A percentile compares a stretch with the other conserved stretches of the same genome.
phyloP scores from a whole-genome alignment of 495 filamentous ascomycete species.

The Pyronema domesticum region DNA sequence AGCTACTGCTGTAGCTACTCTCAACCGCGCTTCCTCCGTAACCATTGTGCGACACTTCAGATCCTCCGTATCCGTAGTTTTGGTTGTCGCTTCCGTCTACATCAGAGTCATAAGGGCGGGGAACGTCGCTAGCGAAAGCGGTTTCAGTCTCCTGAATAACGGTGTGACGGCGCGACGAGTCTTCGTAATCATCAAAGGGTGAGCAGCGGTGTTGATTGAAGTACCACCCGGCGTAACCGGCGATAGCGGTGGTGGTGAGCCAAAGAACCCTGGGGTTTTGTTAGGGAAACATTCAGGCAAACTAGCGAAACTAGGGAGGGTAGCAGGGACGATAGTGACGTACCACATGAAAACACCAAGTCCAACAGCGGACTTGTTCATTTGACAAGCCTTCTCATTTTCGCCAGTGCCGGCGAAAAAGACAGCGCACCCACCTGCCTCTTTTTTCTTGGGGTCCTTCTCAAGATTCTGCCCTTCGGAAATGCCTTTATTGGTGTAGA shows the following conservation, averaged over 20 bases:
- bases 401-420: constrained; percentile 19
- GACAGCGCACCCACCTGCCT: constrained; percentile 15
- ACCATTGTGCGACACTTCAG: background rate
- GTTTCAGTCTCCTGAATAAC: constrained; percentile 24
- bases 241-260: constrained; percentile 50
- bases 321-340: constrained; percentile 17
- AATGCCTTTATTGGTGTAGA: constrained; percentile 37
- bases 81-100: constrained; percentile 10
- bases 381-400: constrained; percentile 35
- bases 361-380: constrained; percentile 63
- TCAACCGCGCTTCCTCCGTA: constrained; percentile 15
- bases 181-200: constrained; percentile 18
- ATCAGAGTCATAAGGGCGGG: constrained; percentile 9
- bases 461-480: constrained; percentile 24
- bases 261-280: constrained; percentile 47
- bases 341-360: constrained; percentile 71
- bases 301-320: background rate
- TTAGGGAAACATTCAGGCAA: constrained; percentile 8
- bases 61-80: background rate
- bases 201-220: constrained; percentile 51
- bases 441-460: constrained; percentile 10
- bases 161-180: constrained; percentile 7
- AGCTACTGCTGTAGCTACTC: background rate
- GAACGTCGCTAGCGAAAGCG: constrained; percentile 22
- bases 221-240: constrained; percentile 59